These are phyloP conservation scores for Penicillium soppii DNA, from an alignment of 495 filamentous ascomycete genomes.

Conservation along the genomic window DNA sequence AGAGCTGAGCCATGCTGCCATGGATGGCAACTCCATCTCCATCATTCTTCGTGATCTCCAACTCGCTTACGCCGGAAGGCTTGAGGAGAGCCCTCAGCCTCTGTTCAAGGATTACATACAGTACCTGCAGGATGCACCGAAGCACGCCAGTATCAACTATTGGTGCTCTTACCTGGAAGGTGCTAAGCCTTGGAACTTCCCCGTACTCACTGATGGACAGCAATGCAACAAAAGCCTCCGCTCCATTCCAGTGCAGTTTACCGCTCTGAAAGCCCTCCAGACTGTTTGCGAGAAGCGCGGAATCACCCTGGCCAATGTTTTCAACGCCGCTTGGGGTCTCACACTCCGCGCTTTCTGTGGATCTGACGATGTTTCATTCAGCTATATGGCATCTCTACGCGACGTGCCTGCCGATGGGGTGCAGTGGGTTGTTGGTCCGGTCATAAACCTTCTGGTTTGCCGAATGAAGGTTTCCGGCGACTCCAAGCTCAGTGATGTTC, in stretches of 20 bases:
- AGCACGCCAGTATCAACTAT: constrained; percentile 45
- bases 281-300: constrained; percentile 44
- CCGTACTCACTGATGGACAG: constrained; percentile 39
- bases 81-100: constrained; percentile 35
- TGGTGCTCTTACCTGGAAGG: constrained; percentile 53
- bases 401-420: constrained; percentile 46
- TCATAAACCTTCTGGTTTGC: constrained; percentile 56
- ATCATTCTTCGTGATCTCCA: constrained; percentile 49
- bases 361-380: constrained; percentile 53
- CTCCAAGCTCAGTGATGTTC: constrained; percentile 25
- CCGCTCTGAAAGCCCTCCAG: constrained; percentile 30
- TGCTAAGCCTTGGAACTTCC: constrained; percentile 53
- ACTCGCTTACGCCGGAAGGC: constrained; percentile 43
- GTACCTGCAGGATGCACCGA: constrained; percentile 39
- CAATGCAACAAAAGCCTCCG: constrained; percentile 23
- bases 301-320: constrained; percentile 51
- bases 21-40: constrained; percentile 51
- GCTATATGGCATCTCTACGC: constrained; percentile 52
- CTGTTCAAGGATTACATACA: constrained; percentile 56
- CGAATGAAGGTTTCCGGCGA: constrained; percentile 38
- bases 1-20: constrained; percentile 56
- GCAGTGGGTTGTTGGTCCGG: constrained; percentile 50
- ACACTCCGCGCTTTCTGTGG: constrained; percentile 49
- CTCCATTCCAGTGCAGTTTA: constrained; percentile 36
- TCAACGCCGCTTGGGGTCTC: constrained; percentile 56